These are phyloP conservation scores for Candida xyloterini DNA, from an alignment of 805 yeast genomes.

Conservation along the genomic window DNA sequence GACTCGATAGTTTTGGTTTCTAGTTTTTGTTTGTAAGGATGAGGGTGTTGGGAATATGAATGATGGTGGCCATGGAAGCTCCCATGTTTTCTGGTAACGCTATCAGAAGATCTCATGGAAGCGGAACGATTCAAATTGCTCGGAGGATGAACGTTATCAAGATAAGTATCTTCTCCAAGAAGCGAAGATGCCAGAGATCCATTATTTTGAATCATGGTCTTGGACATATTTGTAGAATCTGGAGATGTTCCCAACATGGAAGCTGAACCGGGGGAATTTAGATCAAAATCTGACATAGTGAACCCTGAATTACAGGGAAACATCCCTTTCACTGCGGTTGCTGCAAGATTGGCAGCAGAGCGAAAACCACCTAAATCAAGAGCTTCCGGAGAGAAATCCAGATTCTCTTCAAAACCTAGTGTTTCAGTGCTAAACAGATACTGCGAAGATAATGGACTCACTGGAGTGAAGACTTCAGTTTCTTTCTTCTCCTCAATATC, in stretches of 20 bases:
- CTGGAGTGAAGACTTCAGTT: conserved; percentile 12
- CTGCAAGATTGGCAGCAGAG: conserved; percentile 32
- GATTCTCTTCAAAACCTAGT: neutral
- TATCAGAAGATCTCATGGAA: conserved; percentile 16
- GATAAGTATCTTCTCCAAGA: conserved; percentile 16
- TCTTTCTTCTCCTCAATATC: conserved; percentile 24
- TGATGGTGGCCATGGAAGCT: conserved; percentile 14
- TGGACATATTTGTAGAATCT: conserved; percentile 10
- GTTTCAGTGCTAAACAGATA: conserved; percentile 1
- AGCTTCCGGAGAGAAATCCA: conserved; percentile 3
- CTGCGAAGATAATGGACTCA: conserved; percentile 14
- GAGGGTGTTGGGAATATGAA: conserved; percentile 23
- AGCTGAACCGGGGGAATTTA: conserved; percentile 18
- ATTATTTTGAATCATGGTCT: conserved; percentile 6
- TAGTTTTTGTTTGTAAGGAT: conserved; percentile 23
- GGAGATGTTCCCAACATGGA: conserved; percentile 21
- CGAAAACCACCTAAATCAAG: conserved; percentile 28
- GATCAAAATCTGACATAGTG: conserved; percentile 31
- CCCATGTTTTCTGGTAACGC: conserved; percentile 9
- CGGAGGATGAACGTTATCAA: conserved; percentile 18
- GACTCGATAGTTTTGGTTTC: conserved; percentile 9
- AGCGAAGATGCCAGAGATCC: conserved; percentile 10
- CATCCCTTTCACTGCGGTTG: conserved; percentile 30
- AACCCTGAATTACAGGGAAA: conserved; percentile 18
- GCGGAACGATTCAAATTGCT: conserved; percentile 17